Evolutionary conservation across 2,329 filamentous ascomycete genomes (phyloP).

Genomic region (Beauveria asiatica): DNA sequence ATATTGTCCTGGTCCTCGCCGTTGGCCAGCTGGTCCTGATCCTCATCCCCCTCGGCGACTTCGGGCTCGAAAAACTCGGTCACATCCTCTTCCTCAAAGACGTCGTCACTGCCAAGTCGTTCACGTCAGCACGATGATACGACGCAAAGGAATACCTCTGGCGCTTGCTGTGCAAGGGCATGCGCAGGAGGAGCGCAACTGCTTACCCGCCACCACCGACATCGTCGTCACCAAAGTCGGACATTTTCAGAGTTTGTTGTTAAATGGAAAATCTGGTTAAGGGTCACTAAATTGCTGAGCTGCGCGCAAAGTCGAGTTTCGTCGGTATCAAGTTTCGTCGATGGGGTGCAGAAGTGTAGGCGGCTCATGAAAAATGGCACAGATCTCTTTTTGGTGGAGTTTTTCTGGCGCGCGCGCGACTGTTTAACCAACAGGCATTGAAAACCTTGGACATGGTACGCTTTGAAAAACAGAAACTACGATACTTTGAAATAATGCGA

Average conservation of each 20-base stretch:
- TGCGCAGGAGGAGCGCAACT: neutral
- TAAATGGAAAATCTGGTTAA: neutral
- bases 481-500: too few relatives aligned
- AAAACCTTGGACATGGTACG: too few relatives aligned
- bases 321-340: neutral
- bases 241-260: slow-evolving; percentile 43
- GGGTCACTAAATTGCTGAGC: slow-evolving; percentile 8
- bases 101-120: slow-evolving; percentile 46
- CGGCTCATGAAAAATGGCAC: slow-evolving; percentile 23
- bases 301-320: neutral
- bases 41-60: slow-evolving; percentile 45
- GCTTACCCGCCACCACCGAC: slow-evolving; percentile 50
- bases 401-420: slow-evolving; percentile 26
- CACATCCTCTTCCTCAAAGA: slow-evolving; percentile 62
- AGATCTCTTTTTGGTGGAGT: slow-evolving; percentile 15
- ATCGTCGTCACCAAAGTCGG: slow-evolving; percentile 64
- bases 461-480: too few relatives aligned
- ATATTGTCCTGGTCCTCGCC: slow-evolving; percentile 52
- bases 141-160: neutral
- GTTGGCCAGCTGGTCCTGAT: slow-evolving; percentile 38
- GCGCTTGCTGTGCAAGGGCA: slow-evolving; percentile 7
- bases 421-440: neutral
- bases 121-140: neutral
- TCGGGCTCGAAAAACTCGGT: slow-evolving; percentile 49
- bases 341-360: neutral